Evolutionary conservation across 371 early-diverging fungal genomes (phyloP).

Genomic region (Nematocida ironsii): DNA sequence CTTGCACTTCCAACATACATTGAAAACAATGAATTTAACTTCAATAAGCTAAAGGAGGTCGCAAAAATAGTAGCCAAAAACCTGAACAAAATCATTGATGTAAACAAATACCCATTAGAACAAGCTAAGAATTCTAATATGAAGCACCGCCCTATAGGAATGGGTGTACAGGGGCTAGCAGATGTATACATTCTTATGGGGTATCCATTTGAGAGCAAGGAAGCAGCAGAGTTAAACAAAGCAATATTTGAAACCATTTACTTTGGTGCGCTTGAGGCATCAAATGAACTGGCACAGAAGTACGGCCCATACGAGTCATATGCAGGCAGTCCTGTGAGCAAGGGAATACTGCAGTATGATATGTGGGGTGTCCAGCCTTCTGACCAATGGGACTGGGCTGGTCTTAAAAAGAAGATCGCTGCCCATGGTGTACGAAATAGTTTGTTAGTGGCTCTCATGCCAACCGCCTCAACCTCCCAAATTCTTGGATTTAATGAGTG

Average conservation of each 20-base stretch:
- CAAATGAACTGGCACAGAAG: slow-evolving; percentile 80
- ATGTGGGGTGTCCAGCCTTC: slow-evolving; percentile 79
- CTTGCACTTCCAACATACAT: slow-evolving; percentile 92
- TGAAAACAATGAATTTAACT: slow-evolving; percentile 73
- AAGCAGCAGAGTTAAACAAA: slow-evolving; percentile 80
- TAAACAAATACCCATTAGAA: slow-evolving; percentile 88
- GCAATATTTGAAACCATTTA: slow-evolving; percentile 95
- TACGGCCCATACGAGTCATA: slow-evolving; percentile 84
- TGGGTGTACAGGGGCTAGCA: slow-evolving; percentile 97
- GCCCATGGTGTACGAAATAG: slow-evolving; percentile 91
- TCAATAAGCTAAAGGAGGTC: slow-evolving; percentile 69
- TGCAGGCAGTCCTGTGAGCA: slow-evolving; percentile 80
- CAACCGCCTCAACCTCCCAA: slow-evolving; percentile 96
- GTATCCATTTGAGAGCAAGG: slow-evolving; percentile 86
- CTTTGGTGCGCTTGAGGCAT: slow-evolving; percentile 87
- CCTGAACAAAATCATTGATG: slow-evolving; percentile 91
- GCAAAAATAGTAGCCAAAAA: slow-evolving; percentile 82
- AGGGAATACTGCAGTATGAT: slow-evolving; percentile 91
- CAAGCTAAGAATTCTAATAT: slow-evolving; percentile 83
- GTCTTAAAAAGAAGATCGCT: slow-evolving; percentile 77
- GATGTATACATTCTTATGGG: slow-evolving; percentile 92
- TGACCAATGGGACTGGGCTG: slow-evolving; percentile 84
- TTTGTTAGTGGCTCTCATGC: slow-evolving; percentile 95
- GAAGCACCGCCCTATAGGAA: slow-evolving; percentile 90
- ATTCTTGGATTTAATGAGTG: slow-evolving; percentile 97